A percentile compares a stretch with the other conserved stretches of the same genome.
phyloP scores from a whole-genome alignment of 352 stramenopile genomes.

The Globisporangium heterothallicum region DNA sequence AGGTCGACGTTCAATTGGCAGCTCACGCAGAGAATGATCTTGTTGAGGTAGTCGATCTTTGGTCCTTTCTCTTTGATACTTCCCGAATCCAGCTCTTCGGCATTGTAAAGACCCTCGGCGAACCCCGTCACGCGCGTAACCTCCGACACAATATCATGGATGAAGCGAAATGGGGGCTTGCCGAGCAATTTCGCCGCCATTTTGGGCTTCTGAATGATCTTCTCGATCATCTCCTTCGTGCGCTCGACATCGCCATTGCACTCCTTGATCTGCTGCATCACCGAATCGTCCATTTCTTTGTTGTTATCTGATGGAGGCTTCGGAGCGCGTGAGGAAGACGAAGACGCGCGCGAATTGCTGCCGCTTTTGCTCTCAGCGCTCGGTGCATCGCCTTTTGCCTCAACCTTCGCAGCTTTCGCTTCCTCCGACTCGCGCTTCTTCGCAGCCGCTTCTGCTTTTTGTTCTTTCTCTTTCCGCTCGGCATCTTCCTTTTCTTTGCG shows the following conservation, averaged over 20 bases:
- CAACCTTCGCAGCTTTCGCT: conserved; percentile 15
- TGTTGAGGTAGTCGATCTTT: conserved; percentile 89
- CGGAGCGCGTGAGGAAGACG: conserved; percentile 18
- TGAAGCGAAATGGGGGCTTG: conserved; percentile 86
- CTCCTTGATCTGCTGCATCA: conserved; percentile 52
- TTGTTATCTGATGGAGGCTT: conserved; percentile 44
- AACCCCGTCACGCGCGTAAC: conserved; percentile 79
- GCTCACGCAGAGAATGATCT: conserved; percentile 89
- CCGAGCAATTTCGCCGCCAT: conserved; percentile 78
- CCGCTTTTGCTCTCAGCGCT: conserved; percentile 32
- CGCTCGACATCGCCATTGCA: conserved; percentile 75
- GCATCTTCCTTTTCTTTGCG: conserved; percentile 29
- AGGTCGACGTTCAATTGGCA: conserved; percentile 84
- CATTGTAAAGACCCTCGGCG: conserved; percentile 76
- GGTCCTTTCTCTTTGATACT: conserved; percentile 92
- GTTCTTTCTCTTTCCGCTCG: conserved; percentile 21
- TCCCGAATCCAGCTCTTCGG: conserved; percentile 86
- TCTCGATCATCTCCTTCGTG: conserved; percentile 71
- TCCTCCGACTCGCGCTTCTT: conserved; percentile 17
- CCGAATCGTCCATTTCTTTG: conserved; percentile 38
- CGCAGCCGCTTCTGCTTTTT: conserved; percentile 24
- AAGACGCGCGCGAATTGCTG: conserved; percentile 17
- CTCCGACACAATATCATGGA: conserved; percentile 83
- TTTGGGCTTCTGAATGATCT: conserved; percentile 80
- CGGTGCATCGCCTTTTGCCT: conserved; percentile 8